Base-by-base conservation (phyloP, 306 rosid genomes). In the Lathyrus aphaca region DNA sequence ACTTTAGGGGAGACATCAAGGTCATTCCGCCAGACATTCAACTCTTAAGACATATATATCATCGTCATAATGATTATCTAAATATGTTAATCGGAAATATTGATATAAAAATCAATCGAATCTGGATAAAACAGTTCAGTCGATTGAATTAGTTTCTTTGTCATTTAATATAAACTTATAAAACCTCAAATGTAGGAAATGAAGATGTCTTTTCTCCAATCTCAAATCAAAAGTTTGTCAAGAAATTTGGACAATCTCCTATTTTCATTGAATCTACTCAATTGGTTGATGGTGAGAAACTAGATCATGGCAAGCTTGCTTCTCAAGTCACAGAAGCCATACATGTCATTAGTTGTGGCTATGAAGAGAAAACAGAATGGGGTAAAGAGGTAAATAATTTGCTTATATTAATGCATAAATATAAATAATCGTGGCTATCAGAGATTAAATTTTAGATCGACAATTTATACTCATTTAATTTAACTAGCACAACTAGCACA, bases 331-430 rank as follows among this genome's bases (percentile, higher is more conserved):
- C 84, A 66, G 92, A 89, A 80, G 87, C 93, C 63, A 87, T 89
- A 67, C 96, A 89, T 69, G 93, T 87, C 64, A 85, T 87, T 66
- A 87, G 89, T 58, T 87, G 91, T 85, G 79, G 92, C 55, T 89
- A 80, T 56, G 96, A 89, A 74, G 89, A 80, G 71, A 87, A 85
- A 84, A 87, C 96, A 6, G 87, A 89, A 78, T 89, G 96, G 96
- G 96, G 96, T 74, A 87, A 83, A 78, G 96, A 89, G 89, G 96
- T 89, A 71, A 64, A 19, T 14, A 27, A 42, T 43, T 50, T n/a
- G n/a, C n/a, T n/a, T n/a, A 21, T 21, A 21, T 21, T 1, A 21
- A 21, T 21, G 2, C 1, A 21, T 21, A 21, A 21, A 21, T 2
- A 21, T 21, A 21, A 21, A 21, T 21, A 21, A 23, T 1, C 3